Conservation (phyloP, 495 filamentous ascomycete species). For the Hypoxylon subgilvum region DNA sequence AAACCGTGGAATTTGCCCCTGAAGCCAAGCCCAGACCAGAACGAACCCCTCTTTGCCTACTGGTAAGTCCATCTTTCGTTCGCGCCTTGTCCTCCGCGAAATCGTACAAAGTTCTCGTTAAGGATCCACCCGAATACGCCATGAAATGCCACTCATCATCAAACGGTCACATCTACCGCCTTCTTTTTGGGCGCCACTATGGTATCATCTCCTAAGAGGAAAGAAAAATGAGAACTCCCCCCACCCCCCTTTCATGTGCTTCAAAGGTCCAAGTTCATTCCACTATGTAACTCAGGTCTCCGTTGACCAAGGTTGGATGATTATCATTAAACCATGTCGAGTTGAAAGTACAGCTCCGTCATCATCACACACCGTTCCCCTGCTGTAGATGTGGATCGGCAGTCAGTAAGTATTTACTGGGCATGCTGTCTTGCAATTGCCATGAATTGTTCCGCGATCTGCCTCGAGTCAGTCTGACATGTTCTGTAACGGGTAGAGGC, state of each 20-base stretch:
- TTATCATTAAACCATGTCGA: too few species aligned
- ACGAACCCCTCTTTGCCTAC: too few species aligned
- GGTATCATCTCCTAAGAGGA: conserved; percentile 27
- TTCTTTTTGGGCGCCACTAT: conserved; percentile 25
- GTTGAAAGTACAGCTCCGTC: neutral
- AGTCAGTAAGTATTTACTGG: conserved; percentile 13
- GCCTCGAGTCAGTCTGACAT: conserved; percentile 29
- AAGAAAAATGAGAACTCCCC: conserved; percentile 22
- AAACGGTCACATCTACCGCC: conserved; percentile 20
- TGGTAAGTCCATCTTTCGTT: too few species aligned
- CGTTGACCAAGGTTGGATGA: conserved; percentile 5
- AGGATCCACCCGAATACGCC: conserved; percentile 29
- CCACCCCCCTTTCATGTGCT: conserved; percentile 10
- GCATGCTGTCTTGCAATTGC: conserved; percentile 44
- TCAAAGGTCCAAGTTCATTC: conserved; percentile 5
- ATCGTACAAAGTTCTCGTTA: conserved; percentile 30
- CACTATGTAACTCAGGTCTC: conserved; percentile 9
- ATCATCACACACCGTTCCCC: conserved; percentile 5
- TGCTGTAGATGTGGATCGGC: neutral
- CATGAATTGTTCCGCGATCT: conserved; percentile 53
- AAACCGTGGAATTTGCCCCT: too few species aligned
- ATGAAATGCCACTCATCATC: conserved; percentile 29
- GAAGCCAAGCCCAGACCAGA: too few species aligned
- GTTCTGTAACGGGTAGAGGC: conserved; percentile 7
- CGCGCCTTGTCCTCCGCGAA: too few species aligned